A percentile compares a stretch with the other conserved stretches of the same genome.
These are phyloP conservation scores for Metschnikowia bowlesiae DNA, from an alignment of 805 yeast genomes.

Conservation along the genomic window DNA sequence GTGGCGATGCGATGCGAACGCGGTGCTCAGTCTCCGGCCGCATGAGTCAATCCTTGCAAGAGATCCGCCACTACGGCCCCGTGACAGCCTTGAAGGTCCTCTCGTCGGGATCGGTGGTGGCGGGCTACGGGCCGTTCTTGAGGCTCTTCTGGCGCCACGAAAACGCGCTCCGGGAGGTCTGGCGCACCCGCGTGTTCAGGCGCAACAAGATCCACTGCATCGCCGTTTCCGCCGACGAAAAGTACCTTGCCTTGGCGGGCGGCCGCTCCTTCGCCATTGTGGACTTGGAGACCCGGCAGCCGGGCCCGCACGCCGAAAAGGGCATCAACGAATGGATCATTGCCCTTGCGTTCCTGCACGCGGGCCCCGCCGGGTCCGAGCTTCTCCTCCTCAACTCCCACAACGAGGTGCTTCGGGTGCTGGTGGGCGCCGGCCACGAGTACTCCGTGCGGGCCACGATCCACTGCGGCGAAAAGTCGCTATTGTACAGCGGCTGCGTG, in stretches of 20 bases:
- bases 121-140: slow-evolving; percentile 71
- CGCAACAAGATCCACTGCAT: slow-evolving; percentile 84
- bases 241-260: slow-evolving; percentile 52
- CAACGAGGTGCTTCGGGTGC: slow-evolving; percentile 48
- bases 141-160: slow-evolving; percentile 42
- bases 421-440: not conserved
- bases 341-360: slow-evolving; percentile 46
- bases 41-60: slow-evolving; percentile 4
- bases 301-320: not conserved
- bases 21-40: not conserved
- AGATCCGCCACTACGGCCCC: slow-evolving; percentile 55
- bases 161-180: slow-evolving; percentile 21
- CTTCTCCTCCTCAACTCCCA: slow-evolving; percentile 70
- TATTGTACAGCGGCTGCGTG: slow-evolving; percentile 83
- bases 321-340: slow-evolving; percentile 78
- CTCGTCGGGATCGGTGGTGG: slow-evolving; percentile 33
- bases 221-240: slow-evolving; percentile 27
- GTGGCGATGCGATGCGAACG: not conserved
- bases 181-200: slow-evolving; percentile 47
- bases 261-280: slow-evolving; percentile 60
- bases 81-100: slow-evolving; percentile 57
- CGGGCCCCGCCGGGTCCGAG: slow-evolving; percentile 19
- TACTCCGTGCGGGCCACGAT: slow-evolving; percentile 26
- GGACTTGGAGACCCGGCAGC: slow-evolving; percentile 4
- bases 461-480: slow-evolving; percentile 67